Percentiles rank a stretch among this genome's conserved stretches.
These are phyloP conservation scores for Hygrocybe punicea DNA, from an alignment of 768 basidiomycete species.

Conservation along the genomic window DNA sequence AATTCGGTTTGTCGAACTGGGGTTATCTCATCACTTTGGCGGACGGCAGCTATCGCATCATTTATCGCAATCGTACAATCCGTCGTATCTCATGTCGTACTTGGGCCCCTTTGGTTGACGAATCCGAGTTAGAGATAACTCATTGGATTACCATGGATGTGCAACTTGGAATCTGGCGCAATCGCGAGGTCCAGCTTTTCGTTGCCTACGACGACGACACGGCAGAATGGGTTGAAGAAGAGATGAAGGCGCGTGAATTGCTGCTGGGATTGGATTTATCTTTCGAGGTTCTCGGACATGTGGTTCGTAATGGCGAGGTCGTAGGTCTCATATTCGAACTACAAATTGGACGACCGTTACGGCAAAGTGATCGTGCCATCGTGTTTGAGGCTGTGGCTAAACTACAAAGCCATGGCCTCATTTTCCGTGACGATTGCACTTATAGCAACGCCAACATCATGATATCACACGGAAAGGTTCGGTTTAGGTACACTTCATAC, in stretches of 20 bases:
- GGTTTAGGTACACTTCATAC: not conserved
- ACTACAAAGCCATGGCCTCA: conserved; percentile 6
- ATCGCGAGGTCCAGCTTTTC: conserved; percentile 17
- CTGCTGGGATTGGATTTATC: conserved; percentile 13
- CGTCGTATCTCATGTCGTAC: conserved; percentile 28
- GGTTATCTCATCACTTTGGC: conserved; percentile 28
- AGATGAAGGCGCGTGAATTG: conserved; percentile 5
- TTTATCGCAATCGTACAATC: conserved; percentile 25
- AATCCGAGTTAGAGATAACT: conserved; percentile 36
- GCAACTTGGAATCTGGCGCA: conserved; percentile 19
- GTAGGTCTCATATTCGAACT: conserved; percentile 22
- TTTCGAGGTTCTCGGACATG: conserved; percentile 16
- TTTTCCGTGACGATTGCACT: not conserved
- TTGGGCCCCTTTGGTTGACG: conserved; percentile 37
- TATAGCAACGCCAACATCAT: not conserved
- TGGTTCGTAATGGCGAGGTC: conserved; percentile 16
- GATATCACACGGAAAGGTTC: conserved; percentile 8
- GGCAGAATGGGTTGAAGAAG: conserved; percentile 1
- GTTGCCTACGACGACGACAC: conserved; percentile 14
- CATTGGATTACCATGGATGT: conserved; percentile 24
- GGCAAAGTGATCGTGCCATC: conserved; percentile 12
- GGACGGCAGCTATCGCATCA: conserved; percentile 31
- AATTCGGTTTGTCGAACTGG: conserved; percentile 38
- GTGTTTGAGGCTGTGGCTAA: conserved; percentile 15
- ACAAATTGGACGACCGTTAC: conserved; percentile 12